Base-by-base conservation (phyloP, 2,329 filamentous ascomycete species). In the Xylaria sp. region DNA sequence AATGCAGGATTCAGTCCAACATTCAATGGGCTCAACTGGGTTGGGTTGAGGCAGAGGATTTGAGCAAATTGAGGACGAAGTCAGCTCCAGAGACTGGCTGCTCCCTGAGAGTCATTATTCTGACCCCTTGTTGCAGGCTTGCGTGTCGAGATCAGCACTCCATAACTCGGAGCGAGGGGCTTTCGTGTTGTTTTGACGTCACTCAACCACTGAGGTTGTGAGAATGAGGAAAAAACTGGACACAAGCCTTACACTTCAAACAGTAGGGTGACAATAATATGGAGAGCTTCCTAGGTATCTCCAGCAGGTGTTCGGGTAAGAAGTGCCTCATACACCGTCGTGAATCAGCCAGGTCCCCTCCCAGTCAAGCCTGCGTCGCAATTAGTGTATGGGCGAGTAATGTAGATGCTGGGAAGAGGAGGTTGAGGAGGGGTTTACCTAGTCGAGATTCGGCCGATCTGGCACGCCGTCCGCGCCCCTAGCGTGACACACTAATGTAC, bases 131-230 rank as follows among this genome's bases (percentile, higher is more conserved):
- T 47, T 56, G 30, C 34, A 47, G 8, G 50, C 59, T 59, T 58
- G 55, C 57, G 51, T 55, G 52, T 61, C 44, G 44, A 48, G 58
- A 51, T 59, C 52, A 37, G 47, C 50, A 10, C 51, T 53, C 48
- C 44, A 48, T 55, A 35, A 44, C 49, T 30, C 52, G 55, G 59
- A 59, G 55, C 23, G 57, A 56, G 52, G 53, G 55, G 53, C 23
- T 30, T 30, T 30, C 18, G 30, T 16, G 16, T 37, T 37, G 39
- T 39, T 64, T 66, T 72, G 70, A 70, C 71, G 69, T 71, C 70
- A 71, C 66, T 50, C 53, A 60, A 60, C 68, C 64, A 66, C 63
- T 67, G 54, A 65, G 37, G 56, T 54, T 48, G 42, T 44, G 48
- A 44, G 65, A 51, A 47, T 50, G 13, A 63, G 46, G 54, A 58